These are phyloP conservation scores for Phytophthora constricta DNA, from an alignment of 352 stramenopile genomes.

Conservation along the genomic window DNA sequence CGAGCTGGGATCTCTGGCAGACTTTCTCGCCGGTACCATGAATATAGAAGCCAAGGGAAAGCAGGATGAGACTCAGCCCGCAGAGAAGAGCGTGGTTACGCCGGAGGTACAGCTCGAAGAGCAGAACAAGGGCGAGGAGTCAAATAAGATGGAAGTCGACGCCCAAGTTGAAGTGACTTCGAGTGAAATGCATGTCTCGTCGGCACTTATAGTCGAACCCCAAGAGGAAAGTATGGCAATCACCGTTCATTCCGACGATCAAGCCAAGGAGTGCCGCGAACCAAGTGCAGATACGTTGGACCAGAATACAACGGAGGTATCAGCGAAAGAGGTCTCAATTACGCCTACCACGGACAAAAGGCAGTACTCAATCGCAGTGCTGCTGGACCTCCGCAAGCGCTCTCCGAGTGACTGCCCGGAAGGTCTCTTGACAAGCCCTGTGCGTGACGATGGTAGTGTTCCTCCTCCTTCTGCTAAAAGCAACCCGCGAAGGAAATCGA, in stretches of 20 bases:
- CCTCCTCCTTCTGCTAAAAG: slow-evolving; percentile 4
- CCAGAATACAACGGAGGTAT: slow-evolving; percentile 1
- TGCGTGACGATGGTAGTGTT: slow-evolving; percentile 28
- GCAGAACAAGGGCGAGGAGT: too few species aligned
- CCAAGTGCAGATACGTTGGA: slow-evolving; percentile 1
- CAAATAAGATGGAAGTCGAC: neutral
- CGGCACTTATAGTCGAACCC: neutral
- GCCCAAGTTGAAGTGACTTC: neutral
- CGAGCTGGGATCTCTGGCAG: slow-evolving; percentile 40
- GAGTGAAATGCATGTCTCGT: neutral
- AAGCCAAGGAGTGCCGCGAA: neutral
- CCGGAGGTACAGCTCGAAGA: too few species aligned
- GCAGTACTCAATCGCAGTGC: slow-evolving; percentile 30
- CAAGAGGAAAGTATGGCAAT: neutral
- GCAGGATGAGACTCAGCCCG: slow-evolving; percentile 7
- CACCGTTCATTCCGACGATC: too few species aligned
- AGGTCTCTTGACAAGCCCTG: slow-evolving; percentile 25
- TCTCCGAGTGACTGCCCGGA: slow-evolving; percentile 30
- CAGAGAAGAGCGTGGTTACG: too few species aligned
- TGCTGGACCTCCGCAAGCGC: slow-evolving; percentile 31
- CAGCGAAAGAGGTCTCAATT: slow-evolving; percentile 4
- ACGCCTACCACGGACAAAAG: slow-evolving; percentile 6
- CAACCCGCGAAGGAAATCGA: slow-evolving; percentile 25
- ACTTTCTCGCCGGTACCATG: slow-evolving; percentile 28
- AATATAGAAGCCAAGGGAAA: slow-evolving; percentile 2